These are phyloP conservation scores for Amanita molliuscula DNA, from an alignment of 768 basidiomycete species.

Conservation along the genomic window DNA sequence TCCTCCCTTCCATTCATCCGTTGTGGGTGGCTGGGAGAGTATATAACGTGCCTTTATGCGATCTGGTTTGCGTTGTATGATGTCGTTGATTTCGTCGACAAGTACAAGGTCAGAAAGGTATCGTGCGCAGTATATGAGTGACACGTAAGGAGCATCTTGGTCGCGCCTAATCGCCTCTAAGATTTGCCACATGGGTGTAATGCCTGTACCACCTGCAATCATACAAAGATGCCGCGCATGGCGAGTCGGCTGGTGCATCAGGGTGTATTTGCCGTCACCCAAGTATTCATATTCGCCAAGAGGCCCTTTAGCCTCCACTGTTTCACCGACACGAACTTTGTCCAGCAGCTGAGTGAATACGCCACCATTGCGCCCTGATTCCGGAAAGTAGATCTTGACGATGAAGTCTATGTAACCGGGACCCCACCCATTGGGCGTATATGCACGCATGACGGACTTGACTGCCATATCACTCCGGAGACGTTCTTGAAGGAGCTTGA, in stretches of 20 bases:
- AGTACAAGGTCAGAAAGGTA: background rate
- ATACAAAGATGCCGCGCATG: conserved; percentile 34
- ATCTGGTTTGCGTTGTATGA: background rate
- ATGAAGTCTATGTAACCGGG: conserved; percentile 41
- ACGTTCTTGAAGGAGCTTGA: conserved; percentile 30
- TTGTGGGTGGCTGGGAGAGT: background rate
- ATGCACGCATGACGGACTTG: conserved; percentile 45
- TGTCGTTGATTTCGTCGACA: background rate
- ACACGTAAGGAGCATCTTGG: conserved; percentile 68
- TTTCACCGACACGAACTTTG: conserved; percentile 37
- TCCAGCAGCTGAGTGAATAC: conserved; percentile 37
- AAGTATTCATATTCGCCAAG: conserved; percentile 46
- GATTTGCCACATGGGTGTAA: conserved; percentile 51
- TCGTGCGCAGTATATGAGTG: conserved; percentile 59
- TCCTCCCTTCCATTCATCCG: background rate
- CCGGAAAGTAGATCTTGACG: conserved; percentile 42
- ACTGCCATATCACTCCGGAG: conserved; percentile 11
- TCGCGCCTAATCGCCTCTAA: conserved; percentile 63
- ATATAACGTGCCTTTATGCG: background rate
- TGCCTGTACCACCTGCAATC: conserved; percentile 50
- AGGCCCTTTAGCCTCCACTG: conserved; percentile 48
- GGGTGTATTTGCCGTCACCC: conserved; percentile 24
- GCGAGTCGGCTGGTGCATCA: conserved; percentile 23
- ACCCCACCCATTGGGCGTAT: conserved; percentile 35
- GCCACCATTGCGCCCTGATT: conserved; percentile 29